phyloP scores from a whole-genome alignment of 805 yeast species.

The Lipomyces oligophaga region DNA sequence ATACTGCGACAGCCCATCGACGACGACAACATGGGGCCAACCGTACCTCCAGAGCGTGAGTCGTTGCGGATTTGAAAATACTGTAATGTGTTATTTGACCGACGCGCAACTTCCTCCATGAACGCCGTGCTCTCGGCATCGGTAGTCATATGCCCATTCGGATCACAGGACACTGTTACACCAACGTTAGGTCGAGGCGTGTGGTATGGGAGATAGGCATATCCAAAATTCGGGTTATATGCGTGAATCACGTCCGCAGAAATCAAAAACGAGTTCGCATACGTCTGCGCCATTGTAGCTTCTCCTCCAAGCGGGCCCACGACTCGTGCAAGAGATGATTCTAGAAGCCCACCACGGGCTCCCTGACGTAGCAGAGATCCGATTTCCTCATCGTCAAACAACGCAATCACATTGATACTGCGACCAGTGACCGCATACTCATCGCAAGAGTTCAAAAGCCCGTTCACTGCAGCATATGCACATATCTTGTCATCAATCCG shows the following conservation, averaged over 20 bases:
- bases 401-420: slow-evolving; percentile 51
- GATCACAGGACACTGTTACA: slow-evolving; percentile 63
- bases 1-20: slow-evolving; percentile 45
- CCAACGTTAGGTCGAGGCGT: slow-evolving; percentile 79
- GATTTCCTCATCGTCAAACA: slow-evolving; percentile 78
- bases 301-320: slow-evolving; percentile 35
- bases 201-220: slow-evolving; percentile 69
- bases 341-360: slow-evolving; percentile 71
- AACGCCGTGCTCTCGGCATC: slow-evolving; percentile 70
- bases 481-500: slow-evolving; percentile 83
- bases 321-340: slow-evolving; percentile 55
- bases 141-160: slow-evolving; percentile 81
- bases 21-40: slow-evolving; percentile 58
- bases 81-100: slow-evolving; percentile 64
- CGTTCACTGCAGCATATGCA: slow-evolving; percentile 65
- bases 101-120: slow-evolving; percentile 62
- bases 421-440: slow-evolving; percentile 35
- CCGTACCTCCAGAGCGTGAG: slow-evolving; percentile 82
- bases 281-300: slow-evolving; percentile 30
- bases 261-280: slow-evolving; percentile 71
- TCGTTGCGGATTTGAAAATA: slow-evolving; percentile 82
- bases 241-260: slow-evolving; percentile 85
- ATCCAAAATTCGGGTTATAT: slow-evolving; percentile 61
- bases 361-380: slow-evolving; percentile 81
- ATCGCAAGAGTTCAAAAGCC: slow-evolving; percentile 49